phyloP scores from a whole-genome alignment of 306 rosid species.

The Quercus berberidifolia region DNA sequence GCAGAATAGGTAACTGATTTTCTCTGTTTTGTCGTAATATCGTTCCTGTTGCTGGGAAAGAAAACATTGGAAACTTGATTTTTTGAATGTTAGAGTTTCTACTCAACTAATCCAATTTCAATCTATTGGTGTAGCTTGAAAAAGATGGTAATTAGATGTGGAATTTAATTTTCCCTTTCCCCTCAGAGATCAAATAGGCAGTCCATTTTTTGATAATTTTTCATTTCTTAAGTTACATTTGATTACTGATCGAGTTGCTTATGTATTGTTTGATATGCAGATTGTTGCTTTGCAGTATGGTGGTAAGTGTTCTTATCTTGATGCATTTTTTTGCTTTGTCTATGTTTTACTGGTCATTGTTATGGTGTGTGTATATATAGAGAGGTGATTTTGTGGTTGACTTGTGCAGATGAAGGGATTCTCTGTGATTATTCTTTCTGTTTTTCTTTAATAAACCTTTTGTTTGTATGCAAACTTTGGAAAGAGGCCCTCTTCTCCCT shows the following conservation, averaged over 20 bases:
- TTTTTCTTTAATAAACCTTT: neutral
- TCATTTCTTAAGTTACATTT: neutral
- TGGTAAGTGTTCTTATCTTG: conserved; percentile 47
- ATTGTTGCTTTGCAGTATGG: conserved; percentile 67
- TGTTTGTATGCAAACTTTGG: neutral
- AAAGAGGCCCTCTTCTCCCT: neutral
- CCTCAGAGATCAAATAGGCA: neutral
- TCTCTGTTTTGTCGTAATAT: neutral
- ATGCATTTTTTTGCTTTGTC: neutral
- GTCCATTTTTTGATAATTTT: neutral
- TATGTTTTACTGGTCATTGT: neutral
- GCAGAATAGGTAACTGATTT: neutral
- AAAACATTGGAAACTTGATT: neutral
- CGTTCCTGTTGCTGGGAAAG: neutral
- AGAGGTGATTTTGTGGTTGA: neutral
- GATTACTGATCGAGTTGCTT: neutral
- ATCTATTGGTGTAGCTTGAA: neutral
- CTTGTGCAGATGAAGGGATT: neutral
- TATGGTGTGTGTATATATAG: neutral
- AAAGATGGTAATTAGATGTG: neutral
- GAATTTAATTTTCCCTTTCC: neutral
- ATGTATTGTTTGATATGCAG: conserved; percentile 37
- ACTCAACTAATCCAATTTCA: neutral
- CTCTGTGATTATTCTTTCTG: neutral
- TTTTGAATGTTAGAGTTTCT: neutral